Conservation (phyloP, 306 rosid genomes). For the Luffa aegyptiaca region DNA sequence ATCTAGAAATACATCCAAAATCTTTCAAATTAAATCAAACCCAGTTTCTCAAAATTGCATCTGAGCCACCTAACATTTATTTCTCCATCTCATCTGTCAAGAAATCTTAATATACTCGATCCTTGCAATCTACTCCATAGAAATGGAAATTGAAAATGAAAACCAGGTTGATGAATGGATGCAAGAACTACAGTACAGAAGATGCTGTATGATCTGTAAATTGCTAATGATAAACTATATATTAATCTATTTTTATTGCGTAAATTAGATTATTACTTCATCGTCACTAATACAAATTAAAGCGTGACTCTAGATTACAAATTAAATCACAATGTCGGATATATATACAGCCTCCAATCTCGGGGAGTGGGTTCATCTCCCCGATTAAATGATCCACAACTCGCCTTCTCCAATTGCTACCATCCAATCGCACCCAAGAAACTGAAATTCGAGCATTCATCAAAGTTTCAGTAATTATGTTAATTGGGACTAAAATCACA, state of each 20-base stretch:
- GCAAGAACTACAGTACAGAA: too few species aligned
- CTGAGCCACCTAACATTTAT: too few species aligned
- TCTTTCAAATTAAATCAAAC: too few species aligned
- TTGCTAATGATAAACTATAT: neutral
- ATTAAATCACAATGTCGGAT: neutral
- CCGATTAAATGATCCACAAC: neutral
- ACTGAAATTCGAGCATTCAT: slow-evolving; percentile 17
- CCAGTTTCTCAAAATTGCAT: too few species aligned
- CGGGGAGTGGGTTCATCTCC: neutral
- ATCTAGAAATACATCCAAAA: neutral
- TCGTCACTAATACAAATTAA: too few species aligned
- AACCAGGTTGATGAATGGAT: too few species aligned
- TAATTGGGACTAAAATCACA: neutral
- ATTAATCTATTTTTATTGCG: neutral
- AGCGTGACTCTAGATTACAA: neutral
- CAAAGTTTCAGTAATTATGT: neutral
- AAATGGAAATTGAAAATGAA: too few species aligned
- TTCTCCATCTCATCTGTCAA: too few species aligned
- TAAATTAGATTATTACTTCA: neutral
- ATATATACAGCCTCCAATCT: neutral
- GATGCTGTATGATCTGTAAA: neutral
- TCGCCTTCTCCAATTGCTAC: slow-evolving; percentile 9
- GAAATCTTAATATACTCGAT: too few species aligned
- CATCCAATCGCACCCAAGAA: slow-evolving; percentile 45
- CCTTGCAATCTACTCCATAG: too few species aligned